A percentile compares a stretch with the other conserved stretches of the same genome.
Evolutionary conservation across 2,329 filamentous ascomycete species (phyloP).

Genomic region (Hypocreales sp.): DNA sequence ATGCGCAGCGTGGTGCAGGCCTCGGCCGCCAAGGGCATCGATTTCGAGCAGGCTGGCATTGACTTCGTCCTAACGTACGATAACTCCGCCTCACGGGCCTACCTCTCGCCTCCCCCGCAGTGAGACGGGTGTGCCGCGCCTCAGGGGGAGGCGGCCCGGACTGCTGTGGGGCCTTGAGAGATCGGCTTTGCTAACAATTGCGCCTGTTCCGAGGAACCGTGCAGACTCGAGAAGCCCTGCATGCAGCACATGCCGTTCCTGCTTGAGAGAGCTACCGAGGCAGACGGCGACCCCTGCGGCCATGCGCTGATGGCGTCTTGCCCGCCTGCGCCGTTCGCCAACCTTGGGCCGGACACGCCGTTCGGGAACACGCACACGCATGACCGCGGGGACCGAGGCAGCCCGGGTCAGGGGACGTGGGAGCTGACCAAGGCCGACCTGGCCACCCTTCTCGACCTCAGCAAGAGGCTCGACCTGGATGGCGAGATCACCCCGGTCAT

Average conservation of each 20-base stretch:
- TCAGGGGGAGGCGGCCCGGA: slow-evolving; percentile 4
- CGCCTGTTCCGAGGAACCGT: too few relatives aligned
- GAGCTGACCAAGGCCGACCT: slow-evolving; percentile 65
- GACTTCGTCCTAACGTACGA: slow-evolving; percentile 88
- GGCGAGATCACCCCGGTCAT: slow-evolving; percentile 91
- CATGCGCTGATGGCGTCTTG: slow-evolving; percentile 91
- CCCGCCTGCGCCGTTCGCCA: slow-evolving; percentile 50
- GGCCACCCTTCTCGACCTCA: slow-evolving; percentile 69
- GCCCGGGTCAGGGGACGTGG: slow-evolving; percentile 55
- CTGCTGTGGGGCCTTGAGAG: slow-evolving; percentile 3
- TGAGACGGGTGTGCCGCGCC: slow-evolving; percentile 14
- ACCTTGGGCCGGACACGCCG: slow-evolving; percentile 32
- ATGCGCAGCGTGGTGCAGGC: slow-evolving; percentile 12
- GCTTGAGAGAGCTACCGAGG: slow-evolving; percentile 40
- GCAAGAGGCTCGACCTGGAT: slow-evolving; percentile 65
- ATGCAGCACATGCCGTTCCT: slow-evolving; percentile 81
- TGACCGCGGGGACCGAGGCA: slow-evolving; percentile 9
- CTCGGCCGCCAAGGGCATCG: slow-evolving; percentile 28
- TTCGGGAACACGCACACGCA: slow-evolving; percentile 31
- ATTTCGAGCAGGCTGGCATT: slow-evolving; percentile 73
- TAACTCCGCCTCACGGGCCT: slow-evolving; percentile 41
- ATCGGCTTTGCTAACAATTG: too few relatives aligned
- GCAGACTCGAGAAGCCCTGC: slow-evolving; percentile 80
- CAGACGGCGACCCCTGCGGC: slow-evolving; percentile 58
- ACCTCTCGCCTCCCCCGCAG: slow-evolving; percentile 48